These are phyloP conservation scores for Nemania serpens DNA, from an alignment of 2,329 filamentous ascomycete species.

Conservation along the genomic window DNA sequence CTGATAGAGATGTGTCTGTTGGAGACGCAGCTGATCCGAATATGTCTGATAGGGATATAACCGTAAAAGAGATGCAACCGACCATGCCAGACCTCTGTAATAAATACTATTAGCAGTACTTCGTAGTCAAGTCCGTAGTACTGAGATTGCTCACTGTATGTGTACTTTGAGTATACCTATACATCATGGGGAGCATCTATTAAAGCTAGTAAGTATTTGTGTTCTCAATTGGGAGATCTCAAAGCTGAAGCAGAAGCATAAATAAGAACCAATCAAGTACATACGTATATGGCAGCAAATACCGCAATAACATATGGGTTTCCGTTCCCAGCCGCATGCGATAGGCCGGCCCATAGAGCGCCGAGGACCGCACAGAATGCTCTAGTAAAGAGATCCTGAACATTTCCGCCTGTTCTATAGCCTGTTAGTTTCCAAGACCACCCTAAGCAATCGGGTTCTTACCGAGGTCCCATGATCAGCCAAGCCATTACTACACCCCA, in stretches of 20 bases:
- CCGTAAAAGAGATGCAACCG: constrained; percentile 61
- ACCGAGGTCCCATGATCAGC: constrained; percentile 59
- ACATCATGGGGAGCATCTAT: constrained; percentile 62
- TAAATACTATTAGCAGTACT: constrained; percentile 5
- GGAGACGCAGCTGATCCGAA: constrained; percentile 18
- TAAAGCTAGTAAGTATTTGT: constrained; percentile 10
- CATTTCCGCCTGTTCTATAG: constrained; percentile 58
- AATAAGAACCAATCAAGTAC: neutral
- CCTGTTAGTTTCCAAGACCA: no score
- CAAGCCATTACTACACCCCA: constrained; percentile 63
- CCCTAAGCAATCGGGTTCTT: constrained; percentile 20
- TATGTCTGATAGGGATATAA: constrained; percentile 54
- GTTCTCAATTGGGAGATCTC: no score
- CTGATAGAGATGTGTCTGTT: constrained; percentile 53
- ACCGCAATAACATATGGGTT: constrained; percentile 60
- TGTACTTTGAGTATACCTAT: constrained; percentile 58
- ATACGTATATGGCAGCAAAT: constrained; percentile 56
- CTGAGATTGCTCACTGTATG: constrained; percentile 50
- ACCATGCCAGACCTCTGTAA: constrained; percentile 59
- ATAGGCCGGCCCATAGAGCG: constrained; percentile 58
- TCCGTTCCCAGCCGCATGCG: constrained; percentile 55
- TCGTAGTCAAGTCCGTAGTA: neutral
- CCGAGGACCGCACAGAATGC: constrained; percentile 55
- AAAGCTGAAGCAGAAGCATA: neutral
- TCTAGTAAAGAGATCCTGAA: constrained; percentile 61